Percentiles rank a stretch among this genome's conserved stretches.
Evolutionary conservation across 768 basidiomycete genomes (phyloP).

Genomic region (Mycena rosella): DNA sequence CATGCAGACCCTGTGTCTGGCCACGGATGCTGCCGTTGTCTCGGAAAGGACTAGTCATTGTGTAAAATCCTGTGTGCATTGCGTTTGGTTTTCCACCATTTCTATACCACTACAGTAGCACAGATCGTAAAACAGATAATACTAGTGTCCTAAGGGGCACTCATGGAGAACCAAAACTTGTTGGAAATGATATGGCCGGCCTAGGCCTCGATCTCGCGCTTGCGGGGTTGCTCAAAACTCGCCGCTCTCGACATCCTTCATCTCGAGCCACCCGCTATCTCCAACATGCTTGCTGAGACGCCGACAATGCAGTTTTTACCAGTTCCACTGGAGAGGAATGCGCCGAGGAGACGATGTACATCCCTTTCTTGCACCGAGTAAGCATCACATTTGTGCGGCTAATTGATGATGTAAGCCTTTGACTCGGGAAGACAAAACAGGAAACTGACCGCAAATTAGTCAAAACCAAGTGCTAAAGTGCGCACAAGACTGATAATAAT

Average conservation of each 20-base stretch:
- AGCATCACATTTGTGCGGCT: slow-evolving; percentile 89
- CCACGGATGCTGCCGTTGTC: slow-evolving; percentile 40
- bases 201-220: slow-evolving; percentile 16
- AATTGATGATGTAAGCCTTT: neutral
- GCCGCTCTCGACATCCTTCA: slow-evolving; percentile 54
- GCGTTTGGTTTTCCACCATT: slow-evolving; percentile 23
- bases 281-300: slow-evolving; percentile 53
- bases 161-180: too few species aligned
- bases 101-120: slow-evolving; percentile 16
- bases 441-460: slow-evolving; percentile 57
- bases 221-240: slow-evolving; percentile 42
- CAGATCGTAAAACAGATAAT: too few species aligned
- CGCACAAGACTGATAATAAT: slow-evolving; percentile 83
- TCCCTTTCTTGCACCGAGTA: slow-evolving; percentile 80
- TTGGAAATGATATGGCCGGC: too few species aligned
- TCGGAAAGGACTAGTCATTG: slow-evolving; percentile 40
- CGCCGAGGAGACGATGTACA: slow-evolving; percentile 79
- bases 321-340: slow-evolving; percentile 66
- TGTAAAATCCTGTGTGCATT: slow-evolving; percentile 41
- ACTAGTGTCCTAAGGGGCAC: too few species aligned
- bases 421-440: neutral
- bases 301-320: slow-evolving; percentile 65
- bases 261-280: slow-evolving; percentile 52
- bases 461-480: slow-evolving; percentile 74
- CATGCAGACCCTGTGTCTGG: slow-evolving; percentile 70